Base-by-base conservation (phyloP, 2,329 filamentous ascomycete genomes). In the Coniella vitis region DNA sequence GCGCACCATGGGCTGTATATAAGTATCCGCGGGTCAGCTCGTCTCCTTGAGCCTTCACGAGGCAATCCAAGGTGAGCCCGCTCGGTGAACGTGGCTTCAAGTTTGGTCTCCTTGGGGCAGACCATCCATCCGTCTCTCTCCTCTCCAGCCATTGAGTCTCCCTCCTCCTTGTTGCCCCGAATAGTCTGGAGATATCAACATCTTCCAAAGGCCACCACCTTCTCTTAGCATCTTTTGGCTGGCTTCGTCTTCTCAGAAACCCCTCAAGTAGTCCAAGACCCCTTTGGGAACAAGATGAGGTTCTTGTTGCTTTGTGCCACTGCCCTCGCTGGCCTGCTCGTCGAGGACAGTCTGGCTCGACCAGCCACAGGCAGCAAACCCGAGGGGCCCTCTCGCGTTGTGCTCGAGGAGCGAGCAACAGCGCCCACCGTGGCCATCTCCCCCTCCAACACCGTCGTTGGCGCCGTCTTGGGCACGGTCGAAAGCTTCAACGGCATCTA, bases 401-500 rank as follows among this genome's bases (percentile, higher is more conserved):
- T 47, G 14, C 2, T 53, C 13, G 21, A 47, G 12, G 47, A 43
- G 3, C 31, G 51, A 35, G 47, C 51, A 47, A 49, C 19, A 17
- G 49, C 51, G 19, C 76, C 78, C 3, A 74, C 73, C 3, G 79
- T 83, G 42, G 65, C 71, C 14, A 74, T 81, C 29, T 42, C 46
- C 32, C 64, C 73, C 1, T 71, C 75, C 38, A 81, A 78, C 34
- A 83, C 75, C 4, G 66, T 86, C 31, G 61, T 75, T 37, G 81
- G 80, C 34, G 48, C 65, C 56, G 51, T 60, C n/a, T 51, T 63
- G 2, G 58, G 62, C 3, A 64, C 66, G 21, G 73, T 88, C 17
- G 86, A 91, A 49, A 78, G 72, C 21, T 90, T 87, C 68, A 80
- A 76, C 48, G 86, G 83, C 19, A 87, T 93, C 48, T 87, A 86